phyloP scores from a whole-genome alignment of 768 basidiomycete species.

The Boletus rubropictus region DNA sequence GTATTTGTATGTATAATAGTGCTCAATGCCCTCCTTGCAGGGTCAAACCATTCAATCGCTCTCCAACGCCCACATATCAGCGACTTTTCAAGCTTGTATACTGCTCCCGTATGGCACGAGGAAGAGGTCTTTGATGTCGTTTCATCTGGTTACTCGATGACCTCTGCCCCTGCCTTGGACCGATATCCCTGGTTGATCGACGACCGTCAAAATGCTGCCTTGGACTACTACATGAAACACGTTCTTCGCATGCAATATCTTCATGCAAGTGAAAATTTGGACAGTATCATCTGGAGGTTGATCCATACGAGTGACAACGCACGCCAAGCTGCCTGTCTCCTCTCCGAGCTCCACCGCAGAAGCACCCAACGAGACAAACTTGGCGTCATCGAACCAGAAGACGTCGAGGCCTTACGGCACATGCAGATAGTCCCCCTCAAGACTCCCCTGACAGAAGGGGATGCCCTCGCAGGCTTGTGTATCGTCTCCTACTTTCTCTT shows the following conservation, averaged over 20 bases:
- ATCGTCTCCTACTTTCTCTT: conserved; percentile 75
- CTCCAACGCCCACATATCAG: conserved; percentile 29
- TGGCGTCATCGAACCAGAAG: conserved; percentile 17
- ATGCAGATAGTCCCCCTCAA: conserved; percentile 19
- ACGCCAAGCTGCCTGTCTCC: conserved; percentile 53
- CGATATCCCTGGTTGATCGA: conserved; percentile 13
- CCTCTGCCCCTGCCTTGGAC: conserved; percentile 1
- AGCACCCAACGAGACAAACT: conserved; percentile 24
- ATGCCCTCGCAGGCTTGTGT: conserved; percentile 75
- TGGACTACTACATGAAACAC: conserved; percentile 49
- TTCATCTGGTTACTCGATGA: conserved; percentile 20
- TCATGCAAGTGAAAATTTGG: conserved; percentile 48
- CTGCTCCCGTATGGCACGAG: neutral
- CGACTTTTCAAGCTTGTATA: conserved; percentile 23
- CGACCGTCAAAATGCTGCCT: conserved; percentile 15
- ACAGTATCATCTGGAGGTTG: conserved; percentile 45
- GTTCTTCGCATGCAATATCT: conserved; percentile 68
- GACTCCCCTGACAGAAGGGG: conserved; percentile 44
- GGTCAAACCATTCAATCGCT: conserved; percentile 29
- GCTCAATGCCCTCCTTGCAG: conserved; percentile 59
- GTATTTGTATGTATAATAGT: conserved; percentile 59
- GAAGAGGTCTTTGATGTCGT: conserved; percentile 18
- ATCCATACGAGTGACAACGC: conserved; percentile 44
- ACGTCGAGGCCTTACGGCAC: conserved; percentile 24
- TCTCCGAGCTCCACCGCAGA: conserved; percentile 53